Evolutionary conservation across 1,284 basidiomycete genomes (phyloP).

Genomic region (Fistulinella staudtii): DNA sequence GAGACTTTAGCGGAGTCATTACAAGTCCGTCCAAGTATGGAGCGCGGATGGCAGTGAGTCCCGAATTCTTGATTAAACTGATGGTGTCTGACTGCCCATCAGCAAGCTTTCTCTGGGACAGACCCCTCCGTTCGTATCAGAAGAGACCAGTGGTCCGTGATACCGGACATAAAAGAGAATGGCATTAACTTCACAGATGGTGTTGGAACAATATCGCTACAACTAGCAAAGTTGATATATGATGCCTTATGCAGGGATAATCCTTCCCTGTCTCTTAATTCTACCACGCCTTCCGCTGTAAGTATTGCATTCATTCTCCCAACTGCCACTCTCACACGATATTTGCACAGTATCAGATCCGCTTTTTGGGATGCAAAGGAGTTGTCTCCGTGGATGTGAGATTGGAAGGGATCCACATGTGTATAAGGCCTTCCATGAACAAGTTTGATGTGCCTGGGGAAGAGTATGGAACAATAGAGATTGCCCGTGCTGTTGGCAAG

Average conservation of each 20-base stretch:
- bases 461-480: constrained; percentile 60
- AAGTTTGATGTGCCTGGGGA: constrained; percentile 59
- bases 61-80: background rate
- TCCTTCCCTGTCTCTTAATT: constrained; percentile 31
- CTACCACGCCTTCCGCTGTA: constrained; percentile 56
- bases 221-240: constrained; percentile 59
- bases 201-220: constrained; percentile 66
- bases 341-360: constrained; percentile 60
- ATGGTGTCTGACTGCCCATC: constrained; percentile 7
- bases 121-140: constrained; percentile 61
- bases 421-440: constrained; percentile 65
- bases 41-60: constrained; percentile 60
- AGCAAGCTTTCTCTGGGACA: constrained; percentile 78
- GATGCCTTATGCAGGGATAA: constrained; percentile 44
- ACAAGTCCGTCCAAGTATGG: constrained; percentile 71
- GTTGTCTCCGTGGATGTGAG: constrained; percentile 62
- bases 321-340: background rate
- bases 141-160: constrained; percentile 55
- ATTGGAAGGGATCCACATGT: constrained; percentile 52
- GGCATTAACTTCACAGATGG: constrained; percentile 67
- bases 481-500: constrained; percentile 56
- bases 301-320: constrained; percentile 22
- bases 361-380: constrained; percentile 75
- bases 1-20: constrained; percentile 59
- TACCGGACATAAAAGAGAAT: constrained; percentile 48